Base-by-base conservation (phyloP, 257 asterid genomes). In the Rhazya stricta region DNA sequence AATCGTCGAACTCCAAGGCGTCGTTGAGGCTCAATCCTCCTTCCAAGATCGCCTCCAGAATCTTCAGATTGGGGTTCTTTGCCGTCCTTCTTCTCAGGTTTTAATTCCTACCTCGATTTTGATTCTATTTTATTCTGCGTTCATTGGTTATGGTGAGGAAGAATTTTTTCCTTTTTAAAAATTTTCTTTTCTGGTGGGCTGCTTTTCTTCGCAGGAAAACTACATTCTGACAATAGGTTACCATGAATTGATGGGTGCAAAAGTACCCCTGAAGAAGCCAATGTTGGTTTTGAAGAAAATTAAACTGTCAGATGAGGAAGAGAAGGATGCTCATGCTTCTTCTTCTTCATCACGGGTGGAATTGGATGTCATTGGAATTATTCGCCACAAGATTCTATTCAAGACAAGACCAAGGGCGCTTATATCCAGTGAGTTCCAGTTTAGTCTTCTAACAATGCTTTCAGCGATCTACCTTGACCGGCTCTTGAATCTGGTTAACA, bases 321-420 rank as follows among this genome's bases (percentile, higher is more conserved):
- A 79, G 51, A 57, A 51, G 23, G 87, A 53, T n/a, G 71, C 25
- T 37, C 72, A 18, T 25, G 50, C 53, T 34, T 53, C 50, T 0
- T 53, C 50, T 0, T 82, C 73, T 60, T 81, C 86, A 18, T 53
- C 85, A n/a, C 81, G 63, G 71, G 90, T 83, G 77, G 97, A 92
- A 67, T 42, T 92, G 77, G 87, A 91, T 56, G 96, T 89, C 25
- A 78, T 92, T 72, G 97, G 99, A 51, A 79, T 94, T 48, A 88
- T 94, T 81, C 92, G 94, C 39, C 91, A 91, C 54, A 84, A 84
- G 83, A 86, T 94, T 71, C 70, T 94, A 73, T 94, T 92, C 88
- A 94, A 91, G 82, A 92, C 92, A 80, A 92, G 99, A 85, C 99
- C 99, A 11, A 92, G 80, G 84, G 97, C 99, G 45, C 91, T 92